Evolutionary conservation across 352 stramenopile genomes (phyloP), one percentile per base, ranked within the genome.

Genomic region (Globisporangium paddicum): DNA sequence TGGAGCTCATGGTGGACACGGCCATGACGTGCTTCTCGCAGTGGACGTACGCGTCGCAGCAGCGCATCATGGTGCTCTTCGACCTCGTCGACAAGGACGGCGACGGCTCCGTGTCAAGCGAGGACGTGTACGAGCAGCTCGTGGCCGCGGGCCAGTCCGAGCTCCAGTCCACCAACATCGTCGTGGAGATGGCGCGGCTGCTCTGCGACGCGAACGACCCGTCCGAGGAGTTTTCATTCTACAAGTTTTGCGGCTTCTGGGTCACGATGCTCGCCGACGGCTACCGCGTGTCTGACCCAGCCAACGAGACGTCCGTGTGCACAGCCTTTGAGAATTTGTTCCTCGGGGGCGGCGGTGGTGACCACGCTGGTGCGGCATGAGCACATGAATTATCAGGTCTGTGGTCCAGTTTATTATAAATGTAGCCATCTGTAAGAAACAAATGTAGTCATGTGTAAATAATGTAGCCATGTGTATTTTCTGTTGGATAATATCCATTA

Each of bases 201-300:
- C 60, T 85, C 32, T 79, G 73, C 47, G 69, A 77, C 50, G 67
- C 63, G 30, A 63, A 55, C 10, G 62, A 87, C 25, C 75, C 72
- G n/a, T 67, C 72, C 28, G 77, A 87, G 40, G 72, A 87, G 63
- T 70, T 82, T 47, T 48, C 46, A 34, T 85, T 85, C 46, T 73
- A 79, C 41, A 72, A 71, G 28, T 86, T 82, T 41, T 68, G 65
- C 21, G 73, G 66, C 34, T 82, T 84, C 55, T 86, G 71, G 75
- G 58, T 86, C 58, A 75, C 75, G 38, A 71, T 84, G 68, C 58
- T 86, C 3, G 66, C 67, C 5, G 75, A 86, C 38, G 50, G 66
- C 45, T 62, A 63, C 55, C 59, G 48, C 26, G 66, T 79, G 5
- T 83, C 75, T 1, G 72, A 85, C 55, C 66, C 67, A 9, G 47